Evolutionary conservation across 2,329 filamentous ascomycete genomes (phyloP).

Genomic region (Simplicillium sp.): DNA sequence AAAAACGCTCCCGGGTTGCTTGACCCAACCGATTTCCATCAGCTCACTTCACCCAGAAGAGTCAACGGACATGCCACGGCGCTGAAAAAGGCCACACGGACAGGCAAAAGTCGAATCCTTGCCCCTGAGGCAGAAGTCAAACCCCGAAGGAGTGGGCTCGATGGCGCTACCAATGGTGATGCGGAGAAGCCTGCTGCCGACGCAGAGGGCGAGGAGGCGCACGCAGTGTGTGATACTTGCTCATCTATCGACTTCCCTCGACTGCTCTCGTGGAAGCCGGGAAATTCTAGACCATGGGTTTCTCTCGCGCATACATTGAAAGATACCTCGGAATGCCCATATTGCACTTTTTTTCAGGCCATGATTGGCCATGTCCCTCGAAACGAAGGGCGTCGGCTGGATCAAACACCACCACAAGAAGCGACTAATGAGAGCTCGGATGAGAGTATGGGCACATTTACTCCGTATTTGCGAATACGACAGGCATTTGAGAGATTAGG

Average conservation of each 20-base stretch:
- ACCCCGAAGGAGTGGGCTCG: constrained; percentile 1
- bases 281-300: constrained; percentile 25
- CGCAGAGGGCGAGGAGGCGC: constrained; percentile 2
- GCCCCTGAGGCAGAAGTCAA: constrained; percentile 1
- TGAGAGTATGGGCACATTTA: constrained; percentile 20
- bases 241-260: constrained; percentile 24
- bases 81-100: constrained; percentile 14
- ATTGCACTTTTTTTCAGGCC: constrained; percentile 27
- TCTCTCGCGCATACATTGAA: constrained; percentile 21
- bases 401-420: not conserved
- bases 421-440: not conserved
- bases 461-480: constrained; percentile 27
- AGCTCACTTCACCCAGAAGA: constrained; percentile 17
- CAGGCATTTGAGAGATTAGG: constrained; percentile 27
- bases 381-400: not conserved
- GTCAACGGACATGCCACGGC: constrained; percentile 6
- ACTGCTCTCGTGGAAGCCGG: constrained; percentile 24
- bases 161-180: constrained; percentile 7
- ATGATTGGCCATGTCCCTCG: constrained; percentile 14
- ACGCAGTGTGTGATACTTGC: constrained; percentile 18
- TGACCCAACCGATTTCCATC: constrained; percentile 21
- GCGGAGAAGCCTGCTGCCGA: not conserved
- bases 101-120: constrained; percentile 17
- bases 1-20: constrained; percentile 8
- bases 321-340: constrained; percentile 21